Conservation (phyloP, 78 protist species). For the Ministeria vibrans region DNA sequence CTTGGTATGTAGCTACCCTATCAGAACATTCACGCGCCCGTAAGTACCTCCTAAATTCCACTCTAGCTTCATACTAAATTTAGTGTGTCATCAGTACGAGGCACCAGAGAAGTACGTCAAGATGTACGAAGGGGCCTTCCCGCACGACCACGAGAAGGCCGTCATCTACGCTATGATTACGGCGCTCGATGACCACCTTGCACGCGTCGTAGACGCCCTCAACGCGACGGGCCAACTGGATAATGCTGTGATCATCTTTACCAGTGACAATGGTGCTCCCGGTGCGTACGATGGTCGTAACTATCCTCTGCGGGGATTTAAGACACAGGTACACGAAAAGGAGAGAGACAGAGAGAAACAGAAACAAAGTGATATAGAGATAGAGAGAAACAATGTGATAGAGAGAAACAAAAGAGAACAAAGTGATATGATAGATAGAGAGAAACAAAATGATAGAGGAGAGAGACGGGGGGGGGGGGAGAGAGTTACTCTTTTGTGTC, state of each 20-base stretch:
- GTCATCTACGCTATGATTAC: background rate
- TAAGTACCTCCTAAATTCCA: background rate
- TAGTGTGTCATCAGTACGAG: background rate
- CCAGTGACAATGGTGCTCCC: background rate
- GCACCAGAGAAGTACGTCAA: background rate
- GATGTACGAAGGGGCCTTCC: background rate
- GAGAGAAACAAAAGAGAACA: background rate
- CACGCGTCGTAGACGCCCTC: background rate
- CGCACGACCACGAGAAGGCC: background rate
- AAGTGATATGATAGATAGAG: background rate
- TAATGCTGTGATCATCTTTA: background rate
- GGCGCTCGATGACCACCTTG: background rate
- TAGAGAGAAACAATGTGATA: background rate
- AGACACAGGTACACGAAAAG: no score
- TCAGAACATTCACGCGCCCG: background rate
- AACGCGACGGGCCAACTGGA: background rate
- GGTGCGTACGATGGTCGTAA: background rate
- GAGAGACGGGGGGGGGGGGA: no score
- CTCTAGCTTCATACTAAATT: background rate
- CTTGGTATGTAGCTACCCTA: background rate
- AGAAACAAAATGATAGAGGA: background rate
- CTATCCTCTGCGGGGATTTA: background rate
- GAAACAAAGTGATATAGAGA: background rate
- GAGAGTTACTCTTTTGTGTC: no score
- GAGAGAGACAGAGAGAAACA: background rate